Base-by-base conservation (phyloP, 2,329 filamentous ascomycete species). In the Berkeleyomyces rouxiae region DNA sequence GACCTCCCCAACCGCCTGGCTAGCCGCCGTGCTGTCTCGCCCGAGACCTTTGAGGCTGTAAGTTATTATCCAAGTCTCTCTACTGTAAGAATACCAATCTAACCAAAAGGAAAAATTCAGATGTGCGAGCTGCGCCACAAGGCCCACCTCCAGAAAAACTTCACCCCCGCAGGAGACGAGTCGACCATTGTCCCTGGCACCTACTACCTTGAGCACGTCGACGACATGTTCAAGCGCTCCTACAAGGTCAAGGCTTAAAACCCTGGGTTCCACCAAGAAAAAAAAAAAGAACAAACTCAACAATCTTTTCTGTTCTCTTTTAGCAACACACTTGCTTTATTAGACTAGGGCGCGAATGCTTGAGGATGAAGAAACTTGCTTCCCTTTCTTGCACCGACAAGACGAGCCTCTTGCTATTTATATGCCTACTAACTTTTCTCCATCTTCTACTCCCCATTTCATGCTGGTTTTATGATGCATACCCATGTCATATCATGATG, bases 201-300 rank as follows among this genome's bases (percentile, higher is more conserved):
- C 31, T 93, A 92, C 78, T 93, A 91, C 77, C 80, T 93, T 64
- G 83, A 82, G 71, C 84, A 85, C 72, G 81, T 93, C 58, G 88
- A 93, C 70, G 87, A 89, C 69, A 90, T 90, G 87, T 93, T 88
- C 84, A 85, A 87, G 77, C 83, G 88, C 70, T 81, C 82, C 72
- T 93, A 93, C 75, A 76, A 79, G 63, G 72, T 91, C 76, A 88
- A 91, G 81, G 84, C 80, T 73, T 91, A 82, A 71, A 23, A 68
- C 4, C 31, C 33, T 59, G 39, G 4, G 16, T 59, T 16, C 9
- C 44, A 61, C 59, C 53, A 63, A 3, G 65, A 64, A 59, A 63
- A 49, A 47, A 37, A 59, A 36, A 39, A 31, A 57, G 31, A 31
- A 36, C 51, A 36, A 36, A 13, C 31, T 51, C 42, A 37, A 33